Evolutionary conservation across 1,284 basidiomycete species (phyloP).

Genomic region (Coniferiporia weirii): DNA sequence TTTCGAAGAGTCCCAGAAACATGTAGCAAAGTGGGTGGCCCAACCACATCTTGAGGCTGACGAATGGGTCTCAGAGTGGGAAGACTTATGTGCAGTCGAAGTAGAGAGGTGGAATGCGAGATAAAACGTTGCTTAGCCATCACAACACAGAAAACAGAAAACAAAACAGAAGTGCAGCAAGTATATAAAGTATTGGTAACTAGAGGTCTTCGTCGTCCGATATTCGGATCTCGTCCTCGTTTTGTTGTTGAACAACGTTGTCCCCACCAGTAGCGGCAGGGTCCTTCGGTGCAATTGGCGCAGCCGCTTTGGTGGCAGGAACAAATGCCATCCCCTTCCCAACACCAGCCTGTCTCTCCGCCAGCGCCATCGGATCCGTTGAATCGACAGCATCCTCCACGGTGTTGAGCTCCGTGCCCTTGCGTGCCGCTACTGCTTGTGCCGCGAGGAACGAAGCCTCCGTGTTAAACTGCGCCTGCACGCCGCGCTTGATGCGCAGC

Average conservation of each 20-base stretch:
- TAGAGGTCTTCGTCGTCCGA: conserved; percentile 70
- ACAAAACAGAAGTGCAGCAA: conserved; percentile 5
- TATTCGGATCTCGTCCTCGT: conserved; percentile 80
- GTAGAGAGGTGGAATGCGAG: conserved; percentile 60
- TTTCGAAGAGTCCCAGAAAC: conserved; percentile 61
- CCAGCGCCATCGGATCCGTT: conserved; percentile 67
- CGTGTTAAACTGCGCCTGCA: conserved; percentile 98
- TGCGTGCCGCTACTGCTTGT: conserved; percentile 69
- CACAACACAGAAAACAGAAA: background rate
- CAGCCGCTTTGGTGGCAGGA: conserved; percentile 47
- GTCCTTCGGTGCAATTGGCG: conserved; percentile 29
- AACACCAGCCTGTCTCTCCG: conserved; percentile 46
- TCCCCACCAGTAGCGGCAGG: conserved; percentile 27
- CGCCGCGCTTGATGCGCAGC: conserved; percentile 95
- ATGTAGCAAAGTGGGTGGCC: conserved; percentile 57
- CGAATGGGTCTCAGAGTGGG: conserved; percentile 67
- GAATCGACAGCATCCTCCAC: conserved; percentile 49
- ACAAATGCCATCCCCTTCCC: conserved; percentile 58
- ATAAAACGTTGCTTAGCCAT: conserved; percentile 6
- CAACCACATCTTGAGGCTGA: conserved; percentile 60
- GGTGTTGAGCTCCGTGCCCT: conserved; percentile 45
- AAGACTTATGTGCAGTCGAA: conserved; percentile 67
- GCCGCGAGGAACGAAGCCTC: conserved; percentile 87
- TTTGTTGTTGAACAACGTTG: conserved; percentile 33
- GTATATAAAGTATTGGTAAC: conserved; percentile 17